These are phyloP conservation scores for Scheffersomyces amazonensis DNA, from an alignment of 805 yeast genomes.

Conservation along the genomic window DNA sequence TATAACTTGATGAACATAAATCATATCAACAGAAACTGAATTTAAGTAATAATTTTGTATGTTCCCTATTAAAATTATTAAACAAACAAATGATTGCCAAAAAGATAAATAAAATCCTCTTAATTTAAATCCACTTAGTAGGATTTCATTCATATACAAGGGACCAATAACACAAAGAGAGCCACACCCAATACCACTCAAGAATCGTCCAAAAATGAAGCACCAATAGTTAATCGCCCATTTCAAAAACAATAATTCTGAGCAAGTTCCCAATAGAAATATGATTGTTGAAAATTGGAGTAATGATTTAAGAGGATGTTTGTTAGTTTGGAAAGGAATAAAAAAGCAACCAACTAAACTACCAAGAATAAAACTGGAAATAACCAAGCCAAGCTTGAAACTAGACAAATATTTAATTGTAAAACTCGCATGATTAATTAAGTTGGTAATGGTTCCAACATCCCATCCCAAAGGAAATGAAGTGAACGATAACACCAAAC, in stretches of 20 bases:
- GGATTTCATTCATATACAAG: constrained; percentile 17
- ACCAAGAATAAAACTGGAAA: constrained; percentile 23
- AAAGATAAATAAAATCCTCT: constrained; percentile 15
- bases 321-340: constrained; percentile 5
- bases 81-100: constrained; percentile 21
- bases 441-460: constrained; percentile 18
- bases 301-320: constrained; percentile 11
- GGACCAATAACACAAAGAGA: constrained; percentile 20
- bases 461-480: constrained; percentile 26
- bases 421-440: constrained; percentile 11
- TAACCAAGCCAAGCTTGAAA: constrained; percentile 14
- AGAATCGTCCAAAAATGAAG: constrained; percentile 15
- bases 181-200: constrained; percentile 24
- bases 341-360: constrained; percentile 17
- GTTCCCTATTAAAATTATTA: constrained; percentile 21
- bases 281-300: constrained; percentile 9
- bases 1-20: not conserved
- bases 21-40: not conserved
- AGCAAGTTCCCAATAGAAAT: constrained; percentile 15
- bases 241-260: constrained; percentile 9
- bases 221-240: constrained; percentile 6
- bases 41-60: constrained; percentile 4
- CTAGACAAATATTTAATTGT: constrained; percentile 6
- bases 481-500: constrained; percentile 10
- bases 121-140: constrained; percentile 10